Conservation (phyloP, 2,329 filamentous ascomycete genomes). For the Ascochyta fabae region DNA sequence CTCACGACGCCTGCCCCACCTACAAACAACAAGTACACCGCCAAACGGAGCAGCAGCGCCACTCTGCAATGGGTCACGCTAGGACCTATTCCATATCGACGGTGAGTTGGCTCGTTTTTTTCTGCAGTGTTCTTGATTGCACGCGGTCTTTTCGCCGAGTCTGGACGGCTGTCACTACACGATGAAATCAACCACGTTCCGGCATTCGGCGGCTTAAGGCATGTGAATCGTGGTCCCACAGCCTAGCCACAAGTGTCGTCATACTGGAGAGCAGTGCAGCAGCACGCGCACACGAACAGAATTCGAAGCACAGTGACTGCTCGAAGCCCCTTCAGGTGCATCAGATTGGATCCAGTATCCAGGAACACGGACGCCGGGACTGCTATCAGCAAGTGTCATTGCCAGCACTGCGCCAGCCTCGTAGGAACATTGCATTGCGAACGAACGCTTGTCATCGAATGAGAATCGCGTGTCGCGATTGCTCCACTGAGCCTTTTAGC, state of each 20-base stretch:
- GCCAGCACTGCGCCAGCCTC: slow-evolving; percentile 24
- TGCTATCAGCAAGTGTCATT: slow-evolving; percentile 8
- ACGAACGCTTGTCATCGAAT: slow-evolving; percentile 34
- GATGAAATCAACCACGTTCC: slow-evolving; percentile 28
- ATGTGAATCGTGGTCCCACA: slow-evolving; percentile 19
- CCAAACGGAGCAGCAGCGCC: slow-evolving; percentile 8
- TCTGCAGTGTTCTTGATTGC: slow-evolving; percentile 13
- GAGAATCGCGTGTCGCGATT: slow-evolving; percentile 33
- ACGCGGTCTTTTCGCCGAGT: slow-evolving; percentile 26
- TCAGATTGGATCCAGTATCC: slow-evolving; percentile 11
- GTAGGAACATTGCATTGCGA: slow-evolving; percentile 33
- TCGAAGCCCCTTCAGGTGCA: slow-evolving; percentile 8
- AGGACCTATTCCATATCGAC: slow-evolving; percentile 48
- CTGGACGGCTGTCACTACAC: slow-evolving; percentile 22
- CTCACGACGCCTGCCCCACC: slow-evolving; percentile 17
- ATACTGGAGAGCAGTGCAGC: slow-evolving; percentile 24
- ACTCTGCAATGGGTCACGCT: slow-evolving; percentile 33
- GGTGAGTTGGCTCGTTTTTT: slow-evolving; percentile 36
- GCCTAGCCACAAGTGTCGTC: slow-evolving; percentile 31
- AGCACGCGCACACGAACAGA: slow-evolving; percentile 36
- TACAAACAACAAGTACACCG: slow-evolving; percentile 11
- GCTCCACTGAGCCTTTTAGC: slow-evolving; percentile 35
- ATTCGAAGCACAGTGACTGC: slow-evolving; percentile 9
- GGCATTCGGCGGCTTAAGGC: slow-evolving; percentile 38
- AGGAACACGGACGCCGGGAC: slow-evolving; percentile 7